These are phyloP conservation scores for Malus sylvestris DNA, from an alignment of 306 rosid genomes.

Conservation along the genomic window DNA sequence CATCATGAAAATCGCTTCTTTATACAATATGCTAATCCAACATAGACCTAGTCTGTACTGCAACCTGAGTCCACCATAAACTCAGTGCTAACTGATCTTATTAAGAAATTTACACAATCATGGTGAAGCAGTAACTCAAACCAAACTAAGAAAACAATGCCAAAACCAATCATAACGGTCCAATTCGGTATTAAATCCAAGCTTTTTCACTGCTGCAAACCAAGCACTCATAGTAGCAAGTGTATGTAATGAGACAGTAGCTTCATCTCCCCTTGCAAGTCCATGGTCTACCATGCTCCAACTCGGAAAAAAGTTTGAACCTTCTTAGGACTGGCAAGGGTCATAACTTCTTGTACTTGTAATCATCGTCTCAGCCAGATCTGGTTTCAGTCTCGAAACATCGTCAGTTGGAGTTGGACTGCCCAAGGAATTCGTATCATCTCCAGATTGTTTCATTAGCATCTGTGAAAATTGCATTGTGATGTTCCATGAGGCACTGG, in stretches of 20 bases:
- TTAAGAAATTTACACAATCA: not conserved
- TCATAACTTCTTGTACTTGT: not conserved
- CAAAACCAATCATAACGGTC: not conserved
- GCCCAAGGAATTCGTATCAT: slow-evolving; percentile 25
- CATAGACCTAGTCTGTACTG: not conserved
- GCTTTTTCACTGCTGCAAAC: not conserved
- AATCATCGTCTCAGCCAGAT: not conserved
- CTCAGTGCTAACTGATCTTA: not conserved
- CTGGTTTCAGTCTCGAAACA: not conserved
- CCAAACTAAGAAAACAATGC: not conserved
- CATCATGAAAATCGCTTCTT: not conserved
- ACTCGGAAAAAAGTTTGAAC: not conserved
- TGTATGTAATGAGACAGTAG: too few relatives aligned
- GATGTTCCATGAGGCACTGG: slow-evolving; percentile 93
- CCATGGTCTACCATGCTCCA: not conserved
- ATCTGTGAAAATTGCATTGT: slow-evolving; percentile 86
- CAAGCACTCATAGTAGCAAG: not conserved
- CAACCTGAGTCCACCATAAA: not conserved
- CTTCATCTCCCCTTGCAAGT: not conserved
- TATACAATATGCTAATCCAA: not conserved
- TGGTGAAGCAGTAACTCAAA: not conserved
- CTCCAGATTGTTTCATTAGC: slow-evolving; percentile 95
- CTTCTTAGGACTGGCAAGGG: not conserved
- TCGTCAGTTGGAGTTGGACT: not conserved
- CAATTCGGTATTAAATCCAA: not conserved